Base-by-base conservation (phyloP, 345 rosid genomes). In the Populus pruinosa region DNA sequence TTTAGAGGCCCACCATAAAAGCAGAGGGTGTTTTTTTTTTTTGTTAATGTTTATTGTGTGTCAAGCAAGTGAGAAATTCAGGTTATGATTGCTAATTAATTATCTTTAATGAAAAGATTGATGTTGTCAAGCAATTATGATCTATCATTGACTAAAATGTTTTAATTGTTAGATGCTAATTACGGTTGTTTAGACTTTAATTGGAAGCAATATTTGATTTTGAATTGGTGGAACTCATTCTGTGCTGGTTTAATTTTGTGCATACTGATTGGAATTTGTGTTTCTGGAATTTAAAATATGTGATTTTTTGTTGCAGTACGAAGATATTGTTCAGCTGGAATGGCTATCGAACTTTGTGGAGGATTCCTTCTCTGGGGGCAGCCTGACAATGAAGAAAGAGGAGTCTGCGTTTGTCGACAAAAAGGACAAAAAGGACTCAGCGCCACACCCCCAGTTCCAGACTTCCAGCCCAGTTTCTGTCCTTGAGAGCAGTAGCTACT, bases 401-500 rank as follows among this genome's bases (percentile, higher is more conserved):
- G 87, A 82, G 25, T 73, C 86, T 11, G 76, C 81, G 16, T 79
- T 83, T 4, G 77, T 79, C 49, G 81, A 76, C 59, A 80, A 76
- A 56, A 88, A 86, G 53, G 81, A 76, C 59, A 80, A 76, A 56
- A 88, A 86, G 49, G 88, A 87, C 12, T 82, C 80, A 1, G 79
- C 91, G n/a, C 82, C 86, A 49, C 88, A 76, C 21, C 87, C 76
- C 68, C 91, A 77, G 73, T 92, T 94, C 85, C 87, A 73, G 83
- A 91, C 85, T 23, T 90, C 95, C 9, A 94, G 98, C 76, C 97
- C 98, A 1, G 88, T 91, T 71, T 94, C 98, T 8, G 99, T 92
- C 2, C 93, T 96, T 10, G 98, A 96, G 68, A 96, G 98, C 85
- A 90, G 98, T 86, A 89, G 92, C 80, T 90, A 96, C 12, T 91